Evolutionary conservation across 2,329 filamentous ascomycete genomes (phyloP), one percentile per base, ranked within the genome.

Genomic region (Boeremia lycopersici): DNA sequence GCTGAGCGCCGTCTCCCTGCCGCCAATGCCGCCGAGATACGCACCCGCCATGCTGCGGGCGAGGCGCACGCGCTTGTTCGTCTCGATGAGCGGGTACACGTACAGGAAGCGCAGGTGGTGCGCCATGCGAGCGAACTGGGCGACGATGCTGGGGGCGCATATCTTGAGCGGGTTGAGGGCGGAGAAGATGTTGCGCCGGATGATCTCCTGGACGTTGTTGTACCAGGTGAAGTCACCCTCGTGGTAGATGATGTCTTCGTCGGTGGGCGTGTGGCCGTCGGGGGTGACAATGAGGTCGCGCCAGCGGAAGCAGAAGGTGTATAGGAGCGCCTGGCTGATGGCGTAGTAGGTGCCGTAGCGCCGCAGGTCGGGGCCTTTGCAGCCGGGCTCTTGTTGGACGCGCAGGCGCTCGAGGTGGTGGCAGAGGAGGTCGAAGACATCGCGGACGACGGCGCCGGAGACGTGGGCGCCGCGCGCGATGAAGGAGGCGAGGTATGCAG

Each of bases 281-380:
- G 81, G 76, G 10, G 74, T 82, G 17, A 84, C 80, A 51, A 91
- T 89, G 41, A 99, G 81, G 69, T 98, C 93, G 57, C 91, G 89
- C 95, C 95, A 99, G 50, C 95, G 88, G 81, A 99, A 99, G 79
- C 95, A 99, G 77, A 96, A 97, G 55, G 96, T 93, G 78, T 97
- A 97, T 23, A 97, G 84, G 2, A 96, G 81, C 1, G 92, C 92
- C 74, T 97, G 93, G n/a, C 89, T 86, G 42, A 92, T 86, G 15
- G 90, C 87, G 74, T 97, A 97, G 76, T 96, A 96, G 12, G 89
- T 86, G 42, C 87, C 86, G 71, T 93, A 96, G 41, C 89, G 87
- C 59, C 88, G 87, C 52, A 96, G 83, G 72, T 99, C 92, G 0
- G 95, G 95, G 3, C 91, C 92, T 13, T 86, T 87, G 72, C 92